Percentiles rank a stretch among this genome's conserved stretches.
Evolutionary conservation across 208 protist species (phyloP).

Genomic region (Tritrichomonas musculus): DNA sequence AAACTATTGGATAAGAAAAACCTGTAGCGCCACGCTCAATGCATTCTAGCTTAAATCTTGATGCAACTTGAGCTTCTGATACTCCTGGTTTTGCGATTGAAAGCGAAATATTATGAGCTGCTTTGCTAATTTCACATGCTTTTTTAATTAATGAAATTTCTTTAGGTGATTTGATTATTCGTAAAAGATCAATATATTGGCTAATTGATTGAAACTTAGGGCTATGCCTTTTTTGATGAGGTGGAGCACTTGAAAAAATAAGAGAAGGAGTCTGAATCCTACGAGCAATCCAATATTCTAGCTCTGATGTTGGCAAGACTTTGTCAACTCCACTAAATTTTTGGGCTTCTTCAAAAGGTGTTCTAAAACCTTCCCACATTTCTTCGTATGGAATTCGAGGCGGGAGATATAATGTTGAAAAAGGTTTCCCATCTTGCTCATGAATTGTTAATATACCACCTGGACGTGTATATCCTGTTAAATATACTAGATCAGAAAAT

Average conservation of each 20-base stretch:
- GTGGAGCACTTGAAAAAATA: background rate
- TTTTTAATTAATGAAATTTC: background rate
- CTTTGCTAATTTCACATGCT: background rate
- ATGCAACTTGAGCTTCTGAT: background rate
- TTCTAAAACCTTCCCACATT: no score
- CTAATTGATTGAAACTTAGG: background rate
- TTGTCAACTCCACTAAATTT: background rate
- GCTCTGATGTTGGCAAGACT: background rate
- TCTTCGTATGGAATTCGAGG: background rate
- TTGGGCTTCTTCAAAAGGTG: background rate
- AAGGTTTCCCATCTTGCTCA: no score
- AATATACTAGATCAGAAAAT: conserved; percentile 26
- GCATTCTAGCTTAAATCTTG: background rate
- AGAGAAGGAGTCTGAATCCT: no score
- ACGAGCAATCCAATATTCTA: background rate
- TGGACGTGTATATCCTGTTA: background rate
- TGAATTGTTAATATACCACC: background rate
- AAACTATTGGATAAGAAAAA: background rate
- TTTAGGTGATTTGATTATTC: background rate
- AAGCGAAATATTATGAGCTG: background rate
- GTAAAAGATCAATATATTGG: background rate
- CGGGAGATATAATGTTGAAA: background rate
- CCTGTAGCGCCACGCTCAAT: background rate
- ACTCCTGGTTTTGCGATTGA: background rate
- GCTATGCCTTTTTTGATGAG: background rate